Evolutionary conservation across 2,329 filamentous ascomycete genomes (phyloP), one percentile per base, ranked within the genome.

Genomic region (Pestalotiopsis sp.): DNA sequence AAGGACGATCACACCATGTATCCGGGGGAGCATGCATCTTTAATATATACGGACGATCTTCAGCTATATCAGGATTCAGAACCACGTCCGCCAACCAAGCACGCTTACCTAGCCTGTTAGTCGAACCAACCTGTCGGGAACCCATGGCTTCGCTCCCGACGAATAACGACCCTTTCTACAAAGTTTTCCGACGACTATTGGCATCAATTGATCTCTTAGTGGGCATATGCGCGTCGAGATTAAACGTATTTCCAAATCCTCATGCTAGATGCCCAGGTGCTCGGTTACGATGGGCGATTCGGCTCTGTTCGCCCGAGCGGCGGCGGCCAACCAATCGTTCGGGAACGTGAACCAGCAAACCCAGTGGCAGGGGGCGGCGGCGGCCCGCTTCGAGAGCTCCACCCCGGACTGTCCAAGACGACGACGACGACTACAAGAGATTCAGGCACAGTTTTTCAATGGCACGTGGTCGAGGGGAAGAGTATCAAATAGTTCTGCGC

Each of bases 291-390:
- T 17, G 41, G 41, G 13, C 12, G 20, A 20, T 20, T 63, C 60
- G 31, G 60, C 38, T 38, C 27, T 38, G 27, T 5, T 55, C 20
- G 25, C 59, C 63, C 23, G 63, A 57, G 38, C 63, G 20, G 17
- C n/a, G 41, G 17, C 23, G n/a, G 52, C 36, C 31, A 45, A 36
- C 63, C 63, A 65, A 65, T 65, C 63, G 49, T 55, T 49, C 63
- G 31, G 49, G 63, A 65, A 65, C 63, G 63, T 65, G 63, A 55
- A 62, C 59, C 31, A 62, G 27, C 59, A 61, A 61, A 62, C 2
- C 7, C 31, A 62, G 27, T 20, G n/a, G 14, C 59, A 62, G 27
- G 59, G 63, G 63, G 52, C 41, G 63, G 63, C 41, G 63, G 52
- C 41, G 63, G 63, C 41, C 39, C 63, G 39, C 49, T 45, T 23